Evolutionary conservation across 2,329 filamentous ascomycete species (phyloP), one percentile per base, ranked within the genome.

Genomic region (Ophiosphaerella korrae): DNA sequence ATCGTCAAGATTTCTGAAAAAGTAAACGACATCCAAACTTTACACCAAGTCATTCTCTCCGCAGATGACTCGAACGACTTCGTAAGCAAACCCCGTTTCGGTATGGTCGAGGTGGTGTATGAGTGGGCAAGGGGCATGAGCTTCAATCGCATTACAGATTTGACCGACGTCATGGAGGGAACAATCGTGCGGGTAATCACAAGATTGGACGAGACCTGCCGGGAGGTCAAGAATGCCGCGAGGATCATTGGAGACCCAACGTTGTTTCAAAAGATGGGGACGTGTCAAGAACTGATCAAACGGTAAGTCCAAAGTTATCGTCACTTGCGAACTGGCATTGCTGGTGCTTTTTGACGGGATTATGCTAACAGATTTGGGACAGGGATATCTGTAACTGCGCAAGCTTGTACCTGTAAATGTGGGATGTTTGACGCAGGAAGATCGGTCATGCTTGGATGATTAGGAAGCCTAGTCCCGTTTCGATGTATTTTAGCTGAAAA

Each of bases 101-200:
- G 93, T 1, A 83, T 99, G 48, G 92, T 96, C 71, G 94, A 99
- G 74, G 94, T 99, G 0, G 95, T 99, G 31, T 97, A 97, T 72
- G 94, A 99, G 74, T 99, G 94, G 94, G 94, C 94, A 8, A 82
- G 91, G 42, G 94, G 94, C 23, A 97, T 97, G 91, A 93, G 90
- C 45, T 99, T 99, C 81, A 96, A 95, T 76, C 93, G 94, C 59
- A 99, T 99, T 62, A 97, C 93, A 0, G 89, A 93, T 60, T 77
- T 99, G 69, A 99, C 94, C 7, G 93, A 97, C 72, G 92, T 99
- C 50, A 85, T 97, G 66, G 94, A 99, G 75, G 94, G 94, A 1
- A 97, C 94, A 0, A 97, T 99, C 76, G 94, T 99, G 41, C 82
- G 94, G 45, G 93, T 94, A 2, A 97, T 99, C 63, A 96, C 92